A percentile compares a stretch with the other conserved stretches of the same genome.
Evolutionary conservation across 2,329 filamentous ascomycete species (phyloP).

Genomic region (Capronia coronata): DNA sequence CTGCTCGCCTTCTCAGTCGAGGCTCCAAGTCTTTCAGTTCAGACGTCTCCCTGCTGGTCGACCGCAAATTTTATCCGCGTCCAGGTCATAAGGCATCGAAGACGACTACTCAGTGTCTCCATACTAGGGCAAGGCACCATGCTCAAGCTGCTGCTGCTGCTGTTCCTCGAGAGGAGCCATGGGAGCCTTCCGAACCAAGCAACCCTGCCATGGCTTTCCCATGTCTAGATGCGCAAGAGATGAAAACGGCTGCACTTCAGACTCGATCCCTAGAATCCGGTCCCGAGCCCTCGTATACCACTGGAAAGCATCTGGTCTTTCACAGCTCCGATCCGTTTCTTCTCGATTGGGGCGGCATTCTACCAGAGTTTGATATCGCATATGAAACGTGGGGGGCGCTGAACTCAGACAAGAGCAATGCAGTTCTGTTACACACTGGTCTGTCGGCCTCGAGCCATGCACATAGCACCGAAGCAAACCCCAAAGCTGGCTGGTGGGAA

Average conservation of each 20-base stretch:
- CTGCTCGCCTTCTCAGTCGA: conserved; percentile 25
- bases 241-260: conserved; percentile 63
- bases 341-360: conserved; percentile 90
- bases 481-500: conserved; percentile 96
- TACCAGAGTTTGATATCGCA: conserved; percentile 81
- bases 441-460: conserved; percentile 96
- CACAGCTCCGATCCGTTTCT: conserved; percentile 67
- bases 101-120: conserved; percentile 15
- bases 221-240: conserved; percentile 78
- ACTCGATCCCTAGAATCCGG: conserved; percentile 61
- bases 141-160: conserved; percentile 24
- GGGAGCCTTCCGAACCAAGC: conserved; percentile 42
- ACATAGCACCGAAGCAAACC: conserved; percentile 79
- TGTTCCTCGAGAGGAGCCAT: conserved; percentile 27
- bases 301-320: conserved; percentile 73
- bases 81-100: background rate
- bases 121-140: conserved; percentile 17
- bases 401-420: conserved; percentile 76
- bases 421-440: conserved; percentile 85
- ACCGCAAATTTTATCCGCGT: background rate
- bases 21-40: conserved; percentile 14
- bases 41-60: conserved; percentile 5
- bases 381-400: conserved; percentile 88
- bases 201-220: conserved; percentile 87
- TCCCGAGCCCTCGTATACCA: conserved; percentile 90